Evolutionary conservation across 371 early-diverging fungal genomes (phyloP).

Genomic region (Mortierella sp.): DNA sequence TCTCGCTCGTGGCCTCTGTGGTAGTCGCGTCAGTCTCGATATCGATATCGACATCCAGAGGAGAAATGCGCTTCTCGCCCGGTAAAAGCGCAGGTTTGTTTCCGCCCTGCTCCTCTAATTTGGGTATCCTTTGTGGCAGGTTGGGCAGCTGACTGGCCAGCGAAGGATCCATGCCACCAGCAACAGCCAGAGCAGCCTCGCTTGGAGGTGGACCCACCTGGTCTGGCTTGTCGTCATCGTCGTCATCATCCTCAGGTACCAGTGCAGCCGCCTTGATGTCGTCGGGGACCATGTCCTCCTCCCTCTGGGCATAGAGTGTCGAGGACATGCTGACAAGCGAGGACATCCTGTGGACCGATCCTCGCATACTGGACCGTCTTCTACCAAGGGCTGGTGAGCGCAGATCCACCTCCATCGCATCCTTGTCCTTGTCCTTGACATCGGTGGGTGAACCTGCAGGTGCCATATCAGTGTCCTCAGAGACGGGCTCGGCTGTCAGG

Average conservation of each 20-base stretch:
- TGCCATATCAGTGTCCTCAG: slow-evolving; percentile 35
- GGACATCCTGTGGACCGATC: slow-evolving; percentile 48
- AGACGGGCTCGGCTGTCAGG: background rate
- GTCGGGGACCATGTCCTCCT: slow-evolving; percentile 41
- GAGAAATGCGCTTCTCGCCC: slow-evolving; percentile 14
- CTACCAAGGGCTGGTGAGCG: slow-evolving; percentile 49
- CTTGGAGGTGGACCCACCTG: slow-evolving; percentile 52
- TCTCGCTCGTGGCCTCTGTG: background rate
- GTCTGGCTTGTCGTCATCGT: slow-evolving; percentile 47
- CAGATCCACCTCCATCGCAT: slow-evolving; percentile 47
- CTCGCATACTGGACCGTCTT: slow-evolving; percentile 57
- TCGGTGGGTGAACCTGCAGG: slow-evolving; percentile 24
- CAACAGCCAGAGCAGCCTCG: slow-evolving; percentile 55
- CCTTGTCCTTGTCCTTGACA: slow-evolving; percentile 25
- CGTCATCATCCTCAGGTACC: slow-evolving; percentile 42
- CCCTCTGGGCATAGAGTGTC: slow-evolving; percentile 47
- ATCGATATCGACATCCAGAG: slow-evolving; percentile 4
- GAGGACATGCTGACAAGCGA: slow-evolving; percentile 57
- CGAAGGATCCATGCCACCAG: slow-evolving; percentile 55
- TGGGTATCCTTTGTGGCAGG: slow-evolving; percentile 24
- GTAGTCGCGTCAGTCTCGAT: no score
- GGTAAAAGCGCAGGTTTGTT: background rate
- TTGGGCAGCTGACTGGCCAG: slow-evolving; percentile 31
- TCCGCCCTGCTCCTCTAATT: slow-evolving; percentile 15
- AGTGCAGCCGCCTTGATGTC: slow-evolving; percentile 33